Evolutionary conservation across 2,329 filamentous ascomycete genomes (phyloP).

Genomic region (Pestalotiopsis sp.): DNA sequence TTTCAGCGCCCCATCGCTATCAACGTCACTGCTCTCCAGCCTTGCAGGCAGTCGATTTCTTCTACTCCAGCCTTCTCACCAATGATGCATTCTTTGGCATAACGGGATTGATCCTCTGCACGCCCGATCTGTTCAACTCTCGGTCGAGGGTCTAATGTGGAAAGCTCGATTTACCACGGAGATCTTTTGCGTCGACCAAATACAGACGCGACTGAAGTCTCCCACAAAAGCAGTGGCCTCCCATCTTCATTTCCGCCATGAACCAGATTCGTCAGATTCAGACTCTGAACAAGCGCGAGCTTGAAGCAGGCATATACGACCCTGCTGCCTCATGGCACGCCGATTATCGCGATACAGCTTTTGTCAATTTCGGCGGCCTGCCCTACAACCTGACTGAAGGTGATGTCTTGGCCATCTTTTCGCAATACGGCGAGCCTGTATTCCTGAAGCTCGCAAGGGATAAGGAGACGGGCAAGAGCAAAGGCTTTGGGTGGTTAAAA

Average conservation of each 20-base stretch:
- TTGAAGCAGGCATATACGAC: conserved; percentile 68
- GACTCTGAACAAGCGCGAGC: conserved; percentile 89
- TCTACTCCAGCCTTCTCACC: conserved; percentile 1
- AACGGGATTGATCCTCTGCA: too few relatives aligned
- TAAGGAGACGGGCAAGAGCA: conserved; percentile 93
- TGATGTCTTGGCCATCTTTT: conserved; percentile 95
- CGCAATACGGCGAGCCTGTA: conserved; percentile 92
- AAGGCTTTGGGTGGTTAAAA: conserved; percentile 94
- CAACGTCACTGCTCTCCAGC: conserved; percentile 10
- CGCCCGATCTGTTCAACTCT: background rate
- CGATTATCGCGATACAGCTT: conserved; percentile 97
- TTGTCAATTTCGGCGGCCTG: conserved; percentile 92
- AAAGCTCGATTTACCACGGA: background rate
- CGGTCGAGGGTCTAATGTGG: background rate
- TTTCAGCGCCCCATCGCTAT: background rate
- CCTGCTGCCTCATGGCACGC: conserved; percentile 93
- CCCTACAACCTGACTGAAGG: conserved; percentile 93
- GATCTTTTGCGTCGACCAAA: background rate
- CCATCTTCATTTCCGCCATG: conserved; percentile 57
- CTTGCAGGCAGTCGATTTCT: conserved; percentile 2
- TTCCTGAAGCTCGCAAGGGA: conserved; percentile 92
- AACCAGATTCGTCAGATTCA: conserved; percentile 93
- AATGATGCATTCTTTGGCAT: background rate
- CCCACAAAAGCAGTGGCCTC: background rate
- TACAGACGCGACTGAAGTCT: background rate